phyloP scores from a whole-genome alignment of 2,329 filamentous ascomycete genomes.

The Sordariomycetes sp. region DNA sequence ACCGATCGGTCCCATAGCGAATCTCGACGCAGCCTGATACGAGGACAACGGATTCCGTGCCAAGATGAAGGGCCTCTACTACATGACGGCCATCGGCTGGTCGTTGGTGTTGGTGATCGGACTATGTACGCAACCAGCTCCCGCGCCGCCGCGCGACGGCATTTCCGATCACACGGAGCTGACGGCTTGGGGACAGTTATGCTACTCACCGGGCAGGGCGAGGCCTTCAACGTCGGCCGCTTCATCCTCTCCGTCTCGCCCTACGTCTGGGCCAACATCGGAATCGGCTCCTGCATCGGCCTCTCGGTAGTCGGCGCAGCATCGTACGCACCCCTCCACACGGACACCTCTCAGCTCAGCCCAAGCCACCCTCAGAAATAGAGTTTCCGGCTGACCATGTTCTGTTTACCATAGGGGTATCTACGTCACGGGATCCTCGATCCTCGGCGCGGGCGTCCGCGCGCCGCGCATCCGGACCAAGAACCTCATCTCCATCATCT shows the following conservation, averaged over 20 bases:
- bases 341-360: not conserved
- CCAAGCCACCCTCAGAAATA: not conserved
- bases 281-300: slow-evolving; percentile 89
- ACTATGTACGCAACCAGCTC: slow-evolving; percentile 49
- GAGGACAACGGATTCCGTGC: slow-evolving; percentile 6
- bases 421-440: slow-evolving; percentile 95
- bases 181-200: slow-evolving; percentile 56
- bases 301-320: slow-evolving; percentile 93
- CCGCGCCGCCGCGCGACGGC: not conserved
- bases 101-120: slow-evolving; percentile 60
- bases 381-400: too few species aligned
- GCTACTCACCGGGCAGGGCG: slow-evolving; percentile 94
- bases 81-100: slow-evolving; percentile 55
- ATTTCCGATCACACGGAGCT: not conserved
- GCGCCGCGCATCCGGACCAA: slow-evolving; percentile 97
- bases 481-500: slow-evolving; percentile 99
- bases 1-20: not conserved
- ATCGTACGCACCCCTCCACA: slow-evolving; percentile 49
- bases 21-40: not conserved
- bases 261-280: slow-evolving; percentile 82
- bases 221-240: slow-evolving; percentile 91
- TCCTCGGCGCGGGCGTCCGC: slow-evolving; percentile 91
- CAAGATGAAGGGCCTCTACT: slow-evolving; percentile 57
- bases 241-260: slow-evolving; percentile 93
- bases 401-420: slow-evolving; percentile 83